Percentiles rank a stretch among this genome's conserved stretches.
Evolutionary conservation across 441 rosid species (phyloP).

Genomic region (Iberis amara): DNA sequence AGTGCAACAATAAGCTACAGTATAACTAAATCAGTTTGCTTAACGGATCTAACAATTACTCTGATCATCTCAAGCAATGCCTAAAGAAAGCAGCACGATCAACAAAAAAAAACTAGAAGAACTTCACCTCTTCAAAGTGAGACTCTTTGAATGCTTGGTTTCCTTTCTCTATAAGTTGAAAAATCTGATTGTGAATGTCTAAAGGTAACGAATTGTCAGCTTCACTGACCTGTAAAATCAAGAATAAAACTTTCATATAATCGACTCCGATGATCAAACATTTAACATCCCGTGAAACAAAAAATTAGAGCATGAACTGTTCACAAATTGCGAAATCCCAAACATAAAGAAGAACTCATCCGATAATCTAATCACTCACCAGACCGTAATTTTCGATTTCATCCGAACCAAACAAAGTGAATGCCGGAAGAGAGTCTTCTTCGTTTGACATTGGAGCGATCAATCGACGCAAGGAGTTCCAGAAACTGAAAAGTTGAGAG

Average conservation of each 20-base stretch:
- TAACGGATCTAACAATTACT: neutral
- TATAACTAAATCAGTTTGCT: conserved; percentile 1
- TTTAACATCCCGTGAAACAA: no score
- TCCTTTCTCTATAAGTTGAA: conserved; percentile 57
- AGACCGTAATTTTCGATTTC: conserved; percentile 53
- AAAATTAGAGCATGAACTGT: conserved; percentile 5
- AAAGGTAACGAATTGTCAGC: conserved; percentile 57
- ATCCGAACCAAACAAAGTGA: conserved; percentile 40
- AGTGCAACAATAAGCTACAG: neutral
- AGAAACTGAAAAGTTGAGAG: conserved; percentile 4
- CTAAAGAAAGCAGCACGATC: neutral
- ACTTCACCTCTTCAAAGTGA: conserved; percentile 61
- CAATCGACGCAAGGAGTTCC: neutral
- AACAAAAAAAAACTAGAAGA: neutral
- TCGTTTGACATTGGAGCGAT: conserved; percentile 37
- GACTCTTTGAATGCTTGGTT: conserved; percentile 56
- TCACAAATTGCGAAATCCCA: conserved; percentile 18
- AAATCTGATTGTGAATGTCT: conserved; percentile 53
- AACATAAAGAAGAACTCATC: neutral
- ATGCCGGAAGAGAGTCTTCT: conserved; percentile 34
- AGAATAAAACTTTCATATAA: neutral
- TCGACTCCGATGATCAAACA: neutral
- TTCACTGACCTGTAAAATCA: conserved; percentile 52
- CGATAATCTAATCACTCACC: conserved; percentile 32
- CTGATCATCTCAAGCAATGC: neutral